phyloP scores from a whole-genome alignment of 2,329 filamentous ascomycete species.

The Botrytis aclada region DNA sequence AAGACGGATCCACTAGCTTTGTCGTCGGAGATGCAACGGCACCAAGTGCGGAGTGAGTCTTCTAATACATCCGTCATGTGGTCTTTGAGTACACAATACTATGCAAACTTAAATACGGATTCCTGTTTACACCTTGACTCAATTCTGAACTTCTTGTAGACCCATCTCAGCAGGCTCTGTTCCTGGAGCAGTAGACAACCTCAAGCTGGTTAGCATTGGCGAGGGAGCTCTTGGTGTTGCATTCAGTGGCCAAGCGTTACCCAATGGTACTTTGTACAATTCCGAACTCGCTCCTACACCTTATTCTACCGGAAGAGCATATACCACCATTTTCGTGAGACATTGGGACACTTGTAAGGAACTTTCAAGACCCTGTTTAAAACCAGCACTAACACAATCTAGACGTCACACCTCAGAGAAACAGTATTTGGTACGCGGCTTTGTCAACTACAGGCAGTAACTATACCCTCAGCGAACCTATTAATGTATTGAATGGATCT shows the following conservation, averaged over 20 bases:
- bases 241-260: conserved; percentile 26
- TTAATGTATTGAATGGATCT: conserved; percentile 31
- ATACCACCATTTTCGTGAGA: conserved; percentile 29
- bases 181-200: conserved; percentile 28
- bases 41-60: conserved; percentile 27
- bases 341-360: conserved; percentile 33
- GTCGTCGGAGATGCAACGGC: conserved; percentile 28
- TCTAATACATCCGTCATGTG: neutral
- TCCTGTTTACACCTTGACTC: neutral
- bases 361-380: neutral
- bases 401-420: conserved; percentile 28
- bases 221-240: conserved; percentile 25
- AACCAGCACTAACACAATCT: neutral
- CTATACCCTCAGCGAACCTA: conserved; percentile 29
- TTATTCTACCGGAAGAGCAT: conserved; percentile 25
- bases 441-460: conserved; percentile 22
- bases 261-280: conserved; percentile 31
- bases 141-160: conserved; percentile 21
- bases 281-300: conserved; percentile 25
- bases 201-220: conserved; percentile 26
- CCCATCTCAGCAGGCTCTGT: conserved; percentile 27
- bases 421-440: conserved; percentile 32
- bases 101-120: too few relatives aligned
- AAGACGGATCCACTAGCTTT: conserved; percentile 32
- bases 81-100: neutral